Conservation (phyloP, 352 stramenopile species). For the Pythium myriotylum region DNA sequence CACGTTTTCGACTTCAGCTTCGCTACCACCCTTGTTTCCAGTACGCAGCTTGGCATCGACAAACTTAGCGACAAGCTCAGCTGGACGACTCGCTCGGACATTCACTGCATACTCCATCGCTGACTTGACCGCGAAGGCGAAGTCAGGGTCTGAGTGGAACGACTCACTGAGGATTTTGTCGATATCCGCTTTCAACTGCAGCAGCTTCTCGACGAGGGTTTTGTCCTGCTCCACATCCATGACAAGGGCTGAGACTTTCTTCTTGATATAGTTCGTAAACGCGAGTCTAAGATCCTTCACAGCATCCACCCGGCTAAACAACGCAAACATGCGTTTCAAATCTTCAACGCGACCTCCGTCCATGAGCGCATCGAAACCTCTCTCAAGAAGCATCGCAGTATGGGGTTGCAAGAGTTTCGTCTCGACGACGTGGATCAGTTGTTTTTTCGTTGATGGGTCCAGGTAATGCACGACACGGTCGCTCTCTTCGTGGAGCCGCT, state of each 20-base stretch:
- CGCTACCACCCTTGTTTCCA: slow-evolving; percentile 82
- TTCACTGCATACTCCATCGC: slow-evolving; percentile 92
- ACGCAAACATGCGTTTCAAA: slow-evolving; percentile 84
- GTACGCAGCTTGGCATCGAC: slow-evolving; percentile 89
- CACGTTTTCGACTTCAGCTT: slow-evolving; percentile 86
- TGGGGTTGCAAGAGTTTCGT: slow-evolving; percentile 85
- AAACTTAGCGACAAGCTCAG: slow-evolving; percentile 92
- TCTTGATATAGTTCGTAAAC: slow-evolving; percentile 76
- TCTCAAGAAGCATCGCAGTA: slow-evolving; percentile 76
- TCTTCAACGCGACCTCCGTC: slow-evolving; percentile 80
- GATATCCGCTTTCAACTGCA: slow-evolving; percentile 84
- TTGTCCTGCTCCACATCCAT: slow-evolving; percentile 87
- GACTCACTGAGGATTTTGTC: slow-evolving; percentile 77
- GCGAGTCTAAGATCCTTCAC: slow-evolving; percentile 67
- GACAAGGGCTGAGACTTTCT: slow-evolving; percentile 73
- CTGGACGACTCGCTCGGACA: slow-evolving; percentile 77
- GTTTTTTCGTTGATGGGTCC: slow-evolving; percentile 75
- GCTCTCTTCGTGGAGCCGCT: slow-evolving; percentile 80
- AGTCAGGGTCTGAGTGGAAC: slow-evolving; percentile 77
- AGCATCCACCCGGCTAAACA: slow-evolving; percentile 78
- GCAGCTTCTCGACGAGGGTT: slow-evolving; percentile 88
- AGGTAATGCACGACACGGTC: slow-evolving; percentile 76
- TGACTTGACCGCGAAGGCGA: slow-evolving; percentile 80
- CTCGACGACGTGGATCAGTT: slow-evolving; percentile 77
- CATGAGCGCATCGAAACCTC: slow-evolving; percentile 89